Base-by-base conservation (phyloP, 2,329 filamentous ascomycete genomes). In the Fusarium clavum region DNA sequence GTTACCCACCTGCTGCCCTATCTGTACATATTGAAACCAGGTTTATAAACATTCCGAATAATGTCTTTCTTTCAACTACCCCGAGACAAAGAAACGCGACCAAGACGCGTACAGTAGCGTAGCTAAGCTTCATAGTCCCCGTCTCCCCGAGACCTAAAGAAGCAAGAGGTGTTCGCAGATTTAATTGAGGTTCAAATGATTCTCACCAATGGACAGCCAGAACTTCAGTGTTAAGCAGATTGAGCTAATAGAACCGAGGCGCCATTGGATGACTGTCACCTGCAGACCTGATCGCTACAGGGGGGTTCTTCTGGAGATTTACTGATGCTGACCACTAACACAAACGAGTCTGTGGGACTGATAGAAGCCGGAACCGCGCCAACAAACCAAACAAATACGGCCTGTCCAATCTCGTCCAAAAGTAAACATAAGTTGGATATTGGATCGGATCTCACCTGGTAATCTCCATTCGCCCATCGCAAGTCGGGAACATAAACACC, bases 361-460 rank as follows among this genome's bases (percentile, higher is more conserved):
- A 53, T 41, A 57, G 52, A 34, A 46, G 24, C 45, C 38, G 18
- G 27, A n/a, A 32, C 25, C 38, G 30, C 22, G 22, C 32, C 27
- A 48, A 63, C n/a, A 34, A 58, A 34, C 54, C 55, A 69, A 69
- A 65, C 61, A 57, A 51, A 56, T 47, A 43, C 47, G 45, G 25
- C 44, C 44, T 47, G 38, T 48, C 62, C 61, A 18, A 56, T 47
- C 61, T 64, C 27, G 52, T 58, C 52, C 43, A 46, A 62, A 63
- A 72, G 69, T 72, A 72, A 72, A 72, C 69, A 72, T 24, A 24
- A 6, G 24, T 32, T 38, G 34, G 34, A n/a, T 24, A 38, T 18
- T n/a, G 20, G n/a, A 30, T 18, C 29, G 20, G 20, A 30, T 25
- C 9, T n/a, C 34, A 38, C 30, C 22, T 29, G 38, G 27, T 51